Conservation (phyloP, 192 early-diverging fungal genomes). For the Backusella parvicylindrica region DNA sequence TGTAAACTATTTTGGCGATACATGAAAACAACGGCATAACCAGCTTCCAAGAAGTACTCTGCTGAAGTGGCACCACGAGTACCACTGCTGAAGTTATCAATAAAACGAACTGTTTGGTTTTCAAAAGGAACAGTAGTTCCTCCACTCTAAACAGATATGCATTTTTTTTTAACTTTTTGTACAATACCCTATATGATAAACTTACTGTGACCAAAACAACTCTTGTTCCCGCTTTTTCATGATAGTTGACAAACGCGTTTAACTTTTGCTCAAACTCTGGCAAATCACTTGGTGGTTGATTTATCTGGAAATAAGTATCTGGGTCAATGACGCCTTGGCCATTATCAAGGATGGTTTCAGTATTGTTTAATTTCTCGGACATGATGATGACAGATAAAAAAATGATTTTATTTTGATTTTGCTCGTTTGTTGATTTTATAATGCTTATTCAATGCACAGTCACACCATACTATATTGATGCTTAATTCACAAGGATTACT, state of each 20-base stretch:
- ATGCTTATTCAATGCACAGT: neutral
- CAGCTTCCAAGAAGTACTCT: constrained; percentile 85
- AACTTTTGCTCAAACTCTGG: constrained; percentile 53
- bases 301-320: constrained; percentile 73
- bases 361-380: neutral
- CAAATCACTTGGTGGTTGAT: constrained; percentile 63
- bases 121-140: constrained; percentile 97
- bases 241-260: constrained; percentile 54
- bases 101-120: constrained; percentile 94
- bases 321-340: constrained; percentile 56
- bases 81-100: constrained; percentile 98
- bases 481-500: neutral
- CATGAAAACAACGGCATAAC: constrained; percentile 96
- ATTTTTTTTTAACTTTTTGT: neutral
- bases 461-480: neutral
- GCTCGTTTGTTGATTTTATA: neutral
- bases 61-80: constrained; percentile 93
- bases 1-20: constrained; percentile 90
- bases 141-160: constrained; percentile 57
- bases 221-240: constrained; percentile 45
- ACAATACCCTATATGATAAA: neutral
- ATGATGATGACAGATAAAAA: neutral
- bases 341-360: constrained; percentile 27
- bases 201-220: constrained; percentile 88
- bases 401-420: neutral